Conservation (phyloP, 1,284 basidiomycete species). For the Somion occarium region DNA sequence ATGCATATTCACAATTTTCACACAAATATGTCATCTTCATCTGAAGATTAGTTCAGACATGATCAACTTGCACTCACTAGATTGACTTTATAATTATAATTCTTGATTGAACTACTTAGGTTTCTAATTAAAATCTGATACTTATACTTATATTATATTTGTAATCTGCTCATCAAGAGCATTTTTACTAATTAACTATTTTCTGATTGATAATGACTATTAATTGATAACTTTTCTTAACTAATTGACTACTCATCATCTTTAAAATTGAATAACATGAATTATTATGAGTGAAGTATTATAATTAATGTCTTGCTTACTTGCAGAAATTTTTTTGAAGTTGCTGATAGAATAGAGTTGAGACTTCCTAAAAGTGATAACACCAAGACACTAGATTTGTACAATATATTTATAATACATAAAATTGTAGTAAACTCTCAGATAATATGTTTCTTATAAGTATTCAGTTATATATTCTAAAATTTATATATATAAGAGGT, state of each 20-base stretch:
- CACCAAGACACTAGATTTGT: too few relatives aligned
- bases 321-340: conserved; percentile 18
- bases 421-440: too few relatives aligned
- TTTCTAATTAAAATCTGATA: neutral
- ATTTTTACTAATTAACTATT: neutral
- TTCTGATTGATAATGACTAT: neutral
- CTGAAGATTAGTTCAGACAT: neutral
- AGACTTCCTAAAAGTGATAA: conserved; percentile 10
- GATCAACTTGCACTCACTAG: neutral
- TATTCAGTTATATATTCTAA: too few relatives aligned
- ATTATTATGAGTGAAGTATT: conserved; percentile 29
- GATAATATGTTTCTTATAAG: too few relatives aligned
- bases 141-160: neutral
- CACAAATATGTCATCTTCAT: neutral
- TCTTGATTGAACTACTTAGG: neutral
- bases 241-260: neutral
- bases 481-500: too few relatives aligned
- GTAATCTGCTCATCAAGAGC: neutral
- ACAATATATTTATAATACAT: too few relatives aligned
- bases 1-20: neutral
- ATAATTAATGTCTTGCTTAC: conserved; percentile 29
- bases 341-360: conserved; percentile 1
- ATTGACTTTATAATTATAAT: neutral
- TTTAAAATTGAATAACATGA: conserved; percentile 22
- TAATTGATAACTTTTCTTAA: neutral